Evolutionary conservation across 2,329 filamentous ascomycete genomes (phyloP).

Genomic region (Paracamarosporium sp.): DNA sequence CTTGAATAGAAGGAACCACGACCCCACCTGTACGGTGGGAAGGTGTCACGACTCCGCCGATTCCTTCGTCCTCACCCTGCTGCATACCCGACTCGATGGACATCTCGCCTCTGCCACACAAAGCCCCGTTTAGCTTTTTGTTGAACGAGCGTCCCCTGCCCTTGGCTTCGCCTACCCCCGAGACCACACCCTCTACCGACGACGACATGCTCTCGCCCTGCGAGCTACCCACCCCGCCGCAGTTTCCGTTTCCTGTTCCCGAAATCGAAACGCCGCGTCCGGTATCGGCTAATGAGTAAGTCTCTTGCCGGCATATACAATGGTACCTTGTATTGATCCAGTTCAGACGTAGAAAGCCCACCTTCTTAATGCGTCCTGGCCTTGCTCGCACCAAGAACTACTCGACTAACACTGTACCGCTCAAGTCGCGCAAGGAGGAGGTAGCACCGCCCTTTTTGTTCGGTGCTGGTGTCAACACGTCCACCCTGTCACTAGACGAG

Average conservation of each 20-base stretch:
- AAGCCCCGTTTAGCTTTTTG: conserved; percentile 69
- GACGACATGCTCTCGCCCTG: conserved; percentile 52
- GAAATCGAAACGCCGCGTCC: conserved; percentile 42
- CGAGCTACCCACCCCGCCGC: conserved; percentile 32
- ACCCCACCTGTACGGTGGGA: conserved; percentile 61
- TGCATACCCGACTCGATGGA: conserved; percentile 82
- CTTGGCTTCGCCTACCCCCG: conserved; percentile 69
- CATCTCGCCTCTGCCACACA: conserved; percentile 87
- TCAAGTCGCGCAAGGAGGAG: conserved; percentile 65
- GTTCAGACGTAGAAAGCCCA: conserved; percentile 41
- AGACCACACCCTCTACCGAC: conserved; percentile 53
- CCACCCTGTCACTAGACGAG: conserved; percentile 75
- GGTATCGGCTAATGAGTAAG: conserved; percentile 46
- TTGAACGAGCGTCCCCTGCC: conserved; percentile 70
- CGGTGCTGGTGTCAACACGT: conserved; percentile 63
- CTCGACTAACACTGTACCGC: conserved; percentile 70
- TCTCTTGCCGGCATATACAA: conserved; percentile 8
- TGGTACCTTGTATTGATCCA: conserved; percentile 24
- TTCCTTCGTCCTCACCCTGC: conserved; percentile 83
- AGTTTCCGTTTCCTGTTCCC: conserved; percentile 29
- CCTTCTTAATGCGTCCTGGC: conserved; percentile 75
- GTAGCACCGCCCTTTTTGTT: conserved; percentile 81
- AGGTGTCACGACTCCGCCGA: conserved; percentile 81
- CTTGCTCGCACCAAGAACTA: conserved; percentile 77
- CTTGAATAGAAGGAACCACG: conserved; percentile 47